Conservation (phyloP, 2,329 filamentous ascomycete genomes). For the Colletotrichum filicis region DNA sequence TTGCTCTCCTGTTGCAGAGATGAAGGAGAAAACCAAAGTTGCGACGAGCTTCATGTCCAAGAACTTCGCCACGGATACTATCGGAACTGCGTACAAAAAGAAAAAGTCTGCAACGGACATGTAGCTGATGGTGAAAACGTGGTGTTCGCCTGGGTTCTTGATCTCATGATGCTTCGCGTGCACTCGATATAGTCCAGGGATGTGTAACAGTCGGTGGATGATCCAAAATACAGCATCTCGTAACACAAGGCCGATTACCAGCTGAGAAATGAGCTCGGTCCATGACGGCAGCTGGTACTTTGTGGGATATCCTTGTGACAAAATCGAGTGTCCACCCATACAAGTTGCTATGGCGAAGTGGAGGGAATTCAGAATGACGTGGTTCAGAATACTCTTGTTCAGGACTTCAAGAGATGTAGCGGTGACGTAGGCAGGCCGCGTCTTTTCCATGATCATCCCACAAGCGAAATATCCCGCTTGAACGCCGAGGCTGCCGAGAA, state of each 20-base stretch:
- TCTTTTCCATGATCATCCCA: background rate
- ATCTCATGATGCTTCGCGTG: slow-evolving; percentile 19
- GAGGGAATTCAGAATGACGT: background rate
- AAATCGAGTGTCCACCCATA: background rate
- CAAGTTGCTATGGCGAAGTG: background rate
- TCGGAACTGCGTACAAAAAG: background rate
- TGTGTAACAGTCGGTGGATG: background rate
- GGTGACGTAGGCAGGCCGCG: background rate
- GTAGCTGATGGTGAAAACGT: slow-evolving; percentile 10
- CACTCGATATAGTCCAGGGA: background rate
- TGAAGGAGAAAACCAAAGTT: background rate
- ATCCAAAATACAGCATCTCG: slow-evolving; percentile 2
- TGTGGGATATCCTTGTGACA: background rate
- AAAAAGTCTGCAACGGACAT: slow-evolving; percentile 10
- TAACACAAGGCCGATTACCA: background rate
- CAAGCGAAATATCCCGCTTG: background rate
- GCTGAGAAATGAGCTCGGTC: background rate
- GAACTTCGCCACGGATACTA: background rate
- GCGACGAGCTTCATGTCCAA: slow-evolving; percentile 8
- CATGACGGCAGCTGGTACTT: background rate
- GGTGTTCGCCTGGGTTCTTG: background rate
- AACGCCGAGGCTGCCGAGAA: slow-evolving; percentile 1
- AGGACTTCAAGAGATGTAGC: background rate
- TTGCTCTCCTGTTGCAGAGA: slow-evolving; percentile 4
- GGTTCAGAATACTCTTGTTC: slow-evolving; percentile 1